Evolutionary conservation across 2,329 filamentous ascomycete species (phyloP).

Genomic region (Exserohilum rostratum): DNA sequence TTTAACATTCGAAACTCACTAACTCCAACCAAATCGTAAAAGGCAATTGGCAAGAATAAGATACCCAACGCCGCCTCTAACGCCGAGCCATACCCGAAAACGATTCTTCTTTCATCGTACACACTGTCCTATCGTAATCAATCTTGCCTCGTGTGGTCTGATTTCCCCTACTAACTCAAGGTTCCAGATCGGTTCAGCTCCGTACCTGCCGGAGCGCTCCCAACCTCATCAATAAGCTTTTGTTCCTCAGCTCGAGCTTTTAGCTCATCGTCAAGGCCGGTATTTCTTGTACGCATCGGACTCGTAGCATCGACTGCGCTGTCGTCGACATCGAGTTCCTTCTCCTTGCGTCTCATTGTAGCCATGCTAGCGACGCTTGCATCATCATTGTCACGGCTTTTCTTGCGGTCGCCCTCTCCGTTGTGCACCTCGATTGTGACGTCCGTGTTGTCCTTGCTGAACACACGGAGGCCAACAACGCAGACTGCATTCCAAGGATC

Average conservation of each 20-base stretch:
- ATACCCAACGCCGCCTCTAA: no score
- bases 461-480: slow-evolving; percentile 65
- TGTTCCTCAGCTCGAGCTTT: slow-evolving; percentile 25
- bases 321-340: slow-evolving; percentile 50
- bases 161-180: slow-evolving; percentile 13
- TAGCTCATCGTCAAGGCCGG: slow-evolving; percentile 35
- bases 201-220: slow-evolving; percentile 36
- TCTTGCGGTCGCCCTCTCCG: slow-evolving; percentile 34
- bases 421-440: slow-evolving; percentile 61
- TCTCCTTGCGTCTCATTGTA: slow-evolving; percentile 34
- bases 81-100: no score
- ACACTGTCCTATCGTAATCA: not conserved
- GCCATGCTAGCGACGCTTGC: slow-evolving; percentile 32
- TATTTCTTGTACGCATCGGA: slow-evolving; percentile 39
- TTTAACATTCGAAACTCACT: no score
- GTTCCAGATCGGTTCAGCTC: slow-evolving; percentile 39
- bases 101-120: no score
- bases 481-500: slow-evolving; percentile 68
- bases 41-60: no score
- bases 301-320: slow-evolving; percentile 50
- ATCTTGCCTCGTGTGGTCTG: not conserved
- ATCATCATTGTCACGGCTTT: slow-evolving; percentile 31
- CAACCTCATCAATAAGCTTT: slow-evolving; percentile 27
- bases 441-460: slow-evolving; percentile 58
- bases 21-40: no score